Evolutionary conservation across 805 yeast genomes (phyloP).

Genomic region (Suhomyces sp.): DNA sequence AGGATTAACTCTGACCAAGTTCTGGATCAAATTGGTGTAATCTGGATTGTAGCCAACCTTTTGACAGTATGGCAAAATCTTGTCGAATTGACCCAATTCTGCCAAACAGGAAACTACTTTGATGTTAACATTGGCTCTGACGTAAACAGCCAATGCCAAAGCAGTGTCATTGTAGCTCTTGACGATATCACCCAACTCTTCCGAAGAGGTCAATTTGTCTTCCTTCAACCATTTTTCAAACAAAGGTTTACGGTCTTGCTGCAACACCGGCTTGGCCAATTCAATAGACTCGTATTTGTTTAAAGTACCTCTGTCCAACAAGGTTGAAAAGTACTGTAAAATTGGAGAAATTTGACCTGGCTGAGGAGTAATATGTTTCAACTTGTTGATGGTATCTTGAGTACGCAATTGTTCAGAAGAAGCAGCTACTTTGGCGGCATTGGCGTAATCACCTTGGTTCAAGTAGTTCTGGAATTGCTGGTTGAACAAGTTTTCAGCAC

Average conservation of each 20-base stretch:
- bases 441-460: constrained; percentile 79
- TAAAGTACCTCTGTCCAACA: constrained; percentile 88
- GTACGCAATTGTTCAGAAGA: constrained; percentile 91
- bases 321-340: constrained; percentile 84
- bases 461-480: constrained; percentile 89
- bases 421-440: constrained; percentile 97
- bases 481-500: constrained; percentile 87
- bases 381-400: constrained; percentile 87
- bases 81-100: constrained; percentile 94
- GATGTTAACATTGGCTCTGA: constrained; percentile 75
- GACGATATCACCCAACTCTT: constrained; percentile 94
- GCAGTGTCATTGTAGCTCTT: constrained; percentile 77
- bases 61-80: constrained; percentile 89
- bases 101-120: constrained; percentile 92
- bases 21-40: constrained; percentile 83
- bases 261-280: constrained; percentile 91
- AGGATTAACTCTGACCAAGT: constrained; percentile 88
- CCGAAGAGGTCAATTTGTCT: constrained; percentile 91
- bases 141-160: constrained; percentile 85
- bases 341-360: constrained; percentile 96
- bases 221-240: constrained; percentile 96
- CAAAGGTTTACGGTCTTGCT: constrained; percentile 89
- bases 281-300: constrained; percentile 94
- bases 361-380: constrained; percentile 84
- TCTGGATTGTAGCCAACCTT: constrained; percentile 88